Evolutionary conservation across 345 rosid genomes (phyloP).

Genomic region (Populus ilicifolia): DNA sequence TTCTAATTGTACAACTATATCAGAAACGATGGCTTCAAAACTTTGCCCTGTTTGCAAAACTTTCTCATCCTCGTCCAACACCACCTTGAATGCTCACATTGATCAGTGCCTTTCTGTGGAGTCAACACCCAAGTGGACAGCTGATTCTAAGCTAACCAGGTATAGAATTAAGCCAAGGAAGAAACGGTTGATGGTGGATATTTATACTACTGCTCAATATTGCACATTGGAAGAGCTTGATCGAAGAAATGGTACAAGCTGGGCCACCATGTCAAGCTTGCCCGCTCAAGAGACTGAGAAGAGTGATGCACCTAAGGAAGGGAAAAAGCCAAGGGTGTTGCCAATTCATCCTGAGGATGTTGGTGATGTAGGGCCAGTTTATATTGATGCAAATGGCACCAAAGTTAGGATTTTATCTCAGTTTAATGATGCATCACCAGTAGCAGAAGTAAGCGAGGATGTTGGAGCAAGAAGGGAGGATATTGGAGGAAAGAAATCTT

Average conservation of each 20-base stretch:
- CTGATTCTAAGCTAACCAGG: slow-evolving; percentile 53
- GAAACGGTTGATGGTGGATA: slow-evolving; percentile 73
- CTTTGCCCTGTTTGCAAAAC: slow-evolving; percentile 98
- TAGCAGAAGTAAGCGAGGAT: slow-evolving; percentile 29
- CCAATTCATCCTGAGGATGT: slow-evolving; percentile 44
- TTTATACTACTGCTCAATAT: slow-evolving; percentile 56
- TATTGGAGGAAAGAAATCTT: slow-evolving; percentile 35
- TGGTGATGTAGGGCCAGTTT: slow-evolving; percentile 75
- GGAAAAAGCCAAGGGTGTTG: slow-evolving; percentile 33
- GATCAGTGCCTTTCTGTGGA: slow-evolving; percentile 92
- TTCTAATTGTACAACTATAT: slow-evolving; percentile 48
- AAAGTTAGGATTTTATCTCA: slow-evolving; percentile 82
- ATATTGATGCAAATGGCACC: slow-evolving; percentile 81
- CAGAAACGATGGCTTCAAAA: slow-evolving; percentile 77
- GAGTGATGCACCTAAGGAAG: slow-evolving; percentile 30
- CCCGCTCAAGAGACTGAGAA: slow-evolving; percentile 39
- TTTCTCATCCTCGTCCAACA: slow-evolving; percentile 91
- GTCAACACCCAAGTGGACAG: slow-evolving; percentile 56
- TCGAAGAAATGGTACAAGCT: slow-evolving; percentile 71
- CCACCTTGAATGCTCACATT: slow-evolving; percentile 97
- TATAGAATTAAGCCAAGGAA: slow-evolving; percentile 74
- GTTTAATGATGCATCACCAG: slow-evolving; percentile 34
- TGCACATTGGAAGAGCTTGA: slow-evolving; percentile 94
- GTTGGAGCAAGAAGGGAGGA: slow-evolving; percentile 31
- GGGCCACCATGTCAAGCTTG: slow-evolving; percentile 47